A percentile compares a stretch with the other conserved stretches of the same genome.
Evolutionary conservation across 306 rosid species (phyloP).

Genomic region (Cicer yamashitae): DNA sequence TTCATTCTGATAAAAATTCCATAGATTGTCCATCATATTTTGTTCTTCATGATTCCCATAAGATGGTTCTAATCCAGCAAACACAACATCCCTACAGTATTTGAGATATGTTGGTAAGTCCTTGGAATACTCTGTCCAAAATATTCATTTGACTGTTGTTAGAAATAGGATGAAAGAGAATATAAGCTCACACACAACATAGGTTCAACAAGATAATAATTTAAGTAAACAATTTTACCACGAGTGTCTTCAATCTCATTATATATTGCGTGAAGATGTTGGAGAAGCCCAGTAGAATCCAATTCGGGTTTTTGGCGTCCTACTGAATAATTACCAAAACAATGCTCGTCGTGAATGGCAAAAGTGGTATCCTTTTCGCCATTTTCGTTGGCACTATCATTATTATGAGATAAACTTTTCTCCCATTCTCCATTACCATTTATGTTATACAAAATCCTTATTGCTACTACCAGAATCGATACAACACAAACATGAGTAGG

Average conservation of each 20-base stretch:
- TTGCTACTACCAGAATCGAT: slow-evolving; percentile 80
- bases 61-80: slow-evolving; percentile 73
- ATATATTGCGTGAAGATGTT: slow-evolving; percentile 65
- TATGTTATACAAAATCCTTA: slow-evolving; percentile 73
- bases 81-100: slow-evolving; percentile 76
- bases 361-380: slow-evolving; percentile 41
- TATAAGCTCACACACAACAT: slow-evolving; percentile 18
- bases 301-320: slow-evolving; percentile 47
- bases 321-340: slow-evolving; percentile 36
- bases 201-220: neutral
- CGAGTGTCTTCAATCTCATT: slow-evolving; percentile 55
- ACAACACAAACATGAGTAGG: slow-evolving; percentile 85
- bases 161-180: slow-evolving; percentile 5
- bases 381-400: slow-evolving; percentile 46
- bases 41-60: slow-evolving; percentile 71
- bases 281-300: slow-evolving; percentile 64
- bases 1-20: slow-evolving; percentile 66
- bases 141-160: neutral
- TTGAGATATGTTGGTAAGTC: slow-evolving; percentile 79
- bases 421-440: slow-evolving; percentile 94
- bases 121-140: slow-evolving; percentile 69
- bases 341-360: slow-evolving; percentile 34
- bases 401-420: slow-evolving; percentile 55
- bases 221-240: slow-evolving; percentile 55
- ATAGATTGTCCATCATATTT: slow-evolving; percentile 58